These are phyloP conservation scores for Chamaecyparis obtusa DNA, from an alignment of 75 land plant species.

Conservation along the genomic window DNA sequence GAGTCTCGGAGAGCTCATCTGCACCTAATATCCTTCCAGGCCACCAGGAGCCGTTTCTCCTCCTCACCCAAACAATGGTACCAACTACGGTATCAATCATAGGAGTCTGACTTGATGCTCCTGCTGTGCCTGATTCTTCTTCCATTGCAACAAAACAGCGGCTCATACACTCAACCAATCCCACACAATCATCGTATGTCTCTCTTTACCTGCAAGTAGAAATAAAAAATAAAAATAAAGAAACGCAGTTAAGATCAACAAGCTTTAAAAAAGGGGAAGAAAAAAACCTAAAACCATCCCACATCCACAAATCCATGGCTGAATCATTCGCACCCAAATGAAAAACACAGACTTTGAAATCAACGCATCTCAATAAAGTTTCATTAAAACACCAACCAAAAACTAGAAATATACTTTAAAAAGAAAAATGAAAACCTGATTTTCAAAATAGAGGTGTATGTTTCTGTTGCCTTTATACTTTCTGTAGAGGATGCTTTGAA, in stretches of 20 bases:
- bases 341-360: neutral
- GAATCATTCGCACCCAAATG: neutral
- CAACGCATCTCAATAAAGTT: neutral
- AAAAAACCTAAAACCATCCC: neutral
- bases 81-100: conserved; percentile 38
- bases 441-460: neutral
- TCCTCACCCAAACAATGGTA: conserved; percentile 73
- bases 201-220: neutral
- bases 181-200: neutral
- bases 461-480: neutral
- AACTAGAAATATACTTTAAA: too few species aligned
- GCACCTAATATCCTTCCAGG: conserved; percentile 63
- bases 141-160: neutral
- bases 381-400: neutral
- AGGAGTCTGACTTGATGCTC: neutral
- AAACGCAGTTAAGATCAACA: neutral
- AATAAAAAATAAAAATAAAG: too few species aligned
- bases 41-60: conserved; percentile 91
- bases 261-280: neutral
- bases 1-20: conserved; percentile 48
- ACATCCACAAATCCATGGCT: neutral
- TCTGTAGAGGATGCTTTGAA: neutral
- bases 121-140: conserved; percentile 9
- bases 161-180: conserved; percentile 1
- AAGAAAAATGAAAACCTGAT: neutral